A percentile compares a stretch with the other conserved stretches of the same genome.
Evolutionary conservation across 1,284 basidiomycete genomes (phyloP).

Genomic region (Coriolopsis trogii): DNA sequence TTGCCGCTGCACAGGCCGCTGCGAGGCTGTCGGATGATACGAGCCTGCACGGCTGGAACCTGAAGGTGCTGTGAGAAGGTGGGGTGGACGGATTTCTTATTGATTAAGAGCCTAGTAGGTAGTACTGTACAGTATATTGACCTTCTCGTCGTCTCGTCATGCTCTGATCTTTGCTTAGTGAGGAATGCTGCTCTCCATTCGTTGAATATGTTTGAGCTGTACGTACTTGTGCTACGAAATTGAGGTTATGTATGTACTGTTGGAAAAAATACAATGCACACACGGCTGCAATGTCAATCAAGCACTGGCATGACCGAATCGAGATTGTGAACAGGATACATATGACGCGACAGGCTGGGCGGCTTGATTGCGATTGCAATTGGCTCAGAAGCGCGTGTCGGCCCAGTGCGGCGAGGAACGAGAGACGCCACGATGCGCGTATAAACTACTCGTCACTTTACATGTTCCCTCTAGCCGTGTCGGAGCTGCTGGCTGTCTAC

Average conservation of each 20-base stretch:
- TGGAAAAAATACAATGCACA: too few species aligned
- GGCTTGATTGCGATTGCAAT: background rate
- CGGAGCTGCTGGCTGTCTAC: background rate
- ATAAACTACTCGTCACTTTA: background rate
- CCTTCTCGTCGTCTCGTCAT: constrained; percentile 9
- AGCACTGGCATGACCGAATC: too few species aligned
- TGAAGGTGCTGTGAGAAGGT: constrained; percentile 65
- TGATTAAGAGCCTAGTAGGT: background rate
- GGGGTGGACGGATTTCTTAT: background rate
- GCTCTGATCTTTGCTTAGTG: constrained; percentile 20
- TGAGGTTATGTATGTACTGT: constrained; percentile 12
- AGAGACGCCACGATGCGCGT: background rate
- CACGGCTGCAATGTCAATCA: background rate
- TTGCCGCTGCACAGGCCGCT: constrained; percentile 65
- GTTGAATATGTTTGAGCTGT: constrained; percentile 4
- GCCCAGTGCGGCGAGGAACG: background rate
- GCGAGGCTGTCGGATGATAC: constrained; percentile 50
- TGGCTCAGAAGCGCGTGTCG: background rate
- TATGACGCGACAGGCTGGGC: background rate
- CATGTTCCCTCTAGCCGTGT: too few species aligned
- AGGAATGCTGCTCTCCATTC: constrained; percentile 13
- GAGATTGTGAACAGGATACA: too few species aligned
- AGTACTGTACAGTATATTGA: constrained; percentile 11
- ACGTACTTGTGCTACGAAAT: constrained; percentile 13
- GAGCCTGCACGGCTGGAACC: constrained; percentile 68